Evolutionary conservation across 257 asterid species (phyloP).

Genomic region (Thymus mandschuricus): DNA sequence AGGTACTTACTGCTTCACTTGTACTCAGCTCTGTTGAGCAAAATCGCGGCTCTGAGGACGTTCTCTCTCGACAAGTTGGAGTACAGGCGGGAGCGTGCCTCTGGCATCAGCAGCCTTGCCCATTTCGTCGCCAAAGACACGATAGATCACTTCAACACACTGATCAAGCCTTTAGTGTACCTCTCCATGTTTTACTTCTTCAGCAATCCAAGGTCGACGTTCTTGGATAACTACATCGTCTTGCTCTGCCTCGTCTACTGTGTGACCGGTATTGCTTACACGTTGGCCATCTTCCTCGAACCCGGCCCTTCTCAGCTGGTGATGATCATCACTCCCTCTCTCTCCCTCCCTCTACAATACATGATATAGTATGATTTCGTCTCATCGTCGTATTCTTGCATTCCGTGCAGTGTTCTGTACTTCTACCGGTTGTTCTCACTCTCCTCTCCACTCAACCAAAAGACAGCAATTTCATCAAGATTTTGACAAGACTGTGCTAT

Average conservation of each 20-base stretch:
- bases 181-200: constrained; percentile 73
- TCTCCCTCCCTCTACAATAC: background rate
- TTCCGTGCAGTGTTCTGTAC: constrained; percentile 77
- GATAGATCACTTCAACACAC: constrained; percentile 67
- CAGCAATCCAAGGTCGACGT: constrained; percentile 71
- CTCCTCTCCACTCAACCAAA: constrained; percentile 83
- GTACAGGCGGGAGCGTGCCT: constrained; percentile 68
- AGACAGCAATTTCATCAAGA: constrained; percentile 46
- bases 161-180: constrained; percentile 70
- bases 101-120: constrained; percentile 78
- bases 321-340: constrained; percentile 18
- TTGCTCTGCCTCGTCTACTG: constrained; percentile 69
- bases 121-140: constrained; percentile 72
- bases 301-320: constrained; percentile 88
- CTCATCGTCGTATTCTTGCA: constrained; percentile 16
- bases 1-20: background rate
- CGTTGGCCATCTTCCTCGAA: constrained; percentile 67
- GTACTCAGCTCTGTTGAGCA: constrained; percentile 61
- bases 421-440: constrained; percentile 90
- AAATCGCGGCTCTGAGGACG: constrained; percentile 70
- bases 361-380: background rate
- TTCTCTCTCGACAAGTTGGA: constrained; percentile 66
- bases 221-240: constrained; percentile 64
- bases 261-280: constrained; percentile 74
- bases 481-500: constrained; percentile 56